These are phyloP conservation scores for Sindora glabra DNA, from an alignment of 306 rosid genomes.

Conservation along the genomic window DNA sequence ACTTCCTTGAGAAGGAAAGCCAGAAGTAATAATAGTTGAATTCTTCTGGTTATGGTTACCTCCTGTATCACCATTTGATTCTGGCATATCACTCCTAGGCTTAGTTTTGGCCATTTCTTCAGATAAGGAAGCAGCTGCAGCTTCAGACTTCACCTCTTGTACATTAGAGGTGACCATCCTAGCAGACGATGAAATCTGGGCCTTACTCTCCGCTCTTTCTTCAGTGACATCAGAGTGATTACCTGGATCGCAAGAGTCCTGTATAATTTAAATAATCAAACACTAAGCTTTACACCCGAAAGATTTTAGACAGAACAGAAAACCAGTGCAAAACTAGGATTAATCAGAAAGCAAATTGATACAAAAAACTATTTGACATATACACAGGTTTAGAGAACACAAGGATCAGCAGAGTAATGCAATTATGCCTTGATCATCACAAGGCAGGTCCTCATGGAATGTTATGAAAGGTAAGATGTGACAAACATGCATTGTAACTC, in stretches of 20 bases:
- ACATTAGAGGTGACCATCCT: slow-evolving; percentile 22
- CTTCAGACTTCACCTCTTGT: slow-evolving; percentile 32
- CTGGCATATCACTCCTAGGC: slow-evolving; percentile 28
- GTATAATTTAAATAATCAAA: slow-evolving; percentile 22
- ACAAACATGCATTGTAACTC: too few species aligned
- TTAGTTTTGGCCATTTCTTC: slow-evolving; percentile 27
- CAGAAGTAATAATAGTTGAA: slow-evolving; percentile 23
- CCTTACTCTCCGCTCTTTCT: slow-evolving; percentile 70
- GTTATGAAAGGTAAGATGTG: neutral
- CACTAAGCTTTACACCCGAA: slow-evolving; percentile 4
- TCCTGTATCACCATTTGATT: slow-evolving; percentile 26
- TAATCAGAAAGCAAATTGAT: neutral
- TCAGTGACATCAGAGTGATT: slow-evolving; percentile 80
- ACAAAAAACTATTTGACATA: slow-evolving; percentile 6
- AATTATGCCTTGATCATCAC: neutral
- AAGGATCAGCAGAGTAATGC: neutral
- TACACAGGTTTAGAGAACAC: neutral
- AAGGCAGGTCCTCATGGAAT: slow-evolving; percentile 3
- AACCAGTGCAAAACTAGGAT: slow-evolving; percentile 3
- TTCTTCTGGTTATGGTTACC: slow-evolving; percentile 18
- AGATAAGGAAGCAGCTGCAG: slow-evolving; percentile 5
- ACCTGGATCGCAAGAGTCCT: slow-evolving; percentile 84
- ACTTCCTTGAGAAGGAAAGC: slow-evolving; percentile 37
- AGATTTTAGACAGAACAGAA: neutral
- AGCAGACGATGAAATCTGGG: slow-evolving; percentile 29